A percentile compares a stretch with the other conserved stretches of the same genome.
Conservation (phyloP, 2,329 filamentous ascomycete species). For the Talaromyces sp. region DNA sequence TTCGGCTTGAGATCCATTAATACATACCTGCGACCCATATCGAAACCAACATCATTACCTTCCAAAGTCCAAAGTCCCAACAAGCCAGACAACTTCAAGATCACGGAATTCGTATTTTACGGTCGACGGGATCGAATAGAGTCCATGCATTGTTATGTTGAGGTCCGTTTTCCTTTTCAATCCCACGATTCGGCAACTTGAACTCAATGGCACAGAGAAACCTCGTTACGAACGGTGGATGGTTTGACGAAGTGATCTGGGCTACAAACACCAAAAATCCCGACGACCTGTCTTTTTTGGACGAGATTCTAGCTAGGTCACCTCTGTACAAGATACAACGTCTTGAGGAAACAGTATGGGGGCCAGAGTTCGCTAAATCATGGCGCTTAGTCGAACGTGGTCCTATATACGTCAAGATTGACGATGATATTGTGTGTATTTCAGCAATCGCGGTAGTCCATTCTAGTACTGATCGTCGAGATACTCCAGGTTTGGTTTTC, state of each 20-base stretch:
- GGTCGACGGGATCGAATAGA: neutral
- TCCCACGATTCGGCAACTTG: neutral
- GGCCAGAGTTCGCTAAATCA: neutral
- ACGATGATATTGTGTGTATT: constrained; percentile 1
- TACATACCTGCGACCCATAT: too few relatives aligned
- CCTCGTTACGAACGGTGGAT: neutral
- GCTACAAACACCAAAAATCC: neutral
- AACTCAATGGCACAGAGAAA: neutral
- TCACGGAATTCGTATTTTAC: neutral
- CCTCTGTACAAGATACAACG: neutral
- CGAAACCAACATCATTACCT: neutral
- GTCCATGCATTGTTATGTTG: constrained; percentile 4
- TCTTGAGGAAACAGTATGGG: neutral
- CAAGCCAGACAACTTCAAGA: neutral
- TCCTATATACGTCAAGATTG: constrained; percentile 4
- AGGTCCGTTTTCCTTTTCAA: neutral
- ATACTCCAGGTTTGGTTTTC: neutral
- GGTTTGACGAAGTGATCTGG: constrained; percentile 2
- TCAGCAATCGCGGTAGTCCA: neutral
- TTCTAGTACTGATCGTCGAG: neutral
- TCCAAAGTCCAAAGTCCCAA: neutral
- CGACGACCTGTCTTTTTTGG: neutral
- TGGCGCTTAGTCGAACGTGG: neutral
- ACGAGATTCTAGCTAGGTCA: neutral
- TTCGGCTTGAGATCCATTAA: too few relatives aligned